These are phyloP conservation scores for Willaertia magna DNA, from an alignment of 208 protist genomes.

Conservation along the genomic window DNA sequence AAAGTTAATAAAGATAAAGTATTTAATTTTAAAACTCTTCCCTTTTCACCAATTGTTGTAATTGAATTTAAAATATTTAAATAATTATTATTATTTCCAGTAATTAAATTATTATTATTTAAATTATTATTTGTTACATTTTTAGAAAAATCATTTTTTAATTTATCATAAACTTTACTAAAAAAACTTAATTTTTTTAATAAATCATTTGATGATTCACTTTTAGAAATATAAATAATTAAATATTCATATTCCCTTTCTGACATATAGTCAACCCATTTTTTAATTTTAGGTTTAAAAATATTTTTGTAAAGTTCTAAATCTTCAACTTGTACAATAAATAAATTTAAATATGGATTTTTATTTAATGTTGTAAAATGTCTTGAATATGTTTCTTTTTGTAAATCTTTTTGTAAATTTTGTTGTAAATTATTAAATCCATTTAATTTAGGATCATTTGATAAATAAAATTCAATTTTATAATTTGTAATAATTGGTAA, in stretches of 20 bases:
- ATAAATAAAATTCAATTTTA: background rate
- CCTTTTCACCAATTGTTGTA: background rate
- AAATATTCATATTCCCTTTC: slow-evolving; percentile 4
- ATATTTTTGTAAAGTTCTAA: background rate
- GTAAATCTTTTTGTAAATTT: no score
- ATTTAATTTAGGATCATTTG: background rate
- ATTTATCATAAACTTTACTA: background rate
- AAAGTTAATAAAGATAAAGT: background rate
- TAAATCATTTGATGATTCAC: background rate
- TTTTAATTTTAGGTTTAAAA: background rate
- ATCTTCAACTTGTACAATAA: background rate
- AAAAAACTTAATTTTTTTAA: background rate
- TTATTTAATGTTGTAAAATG: background rate
- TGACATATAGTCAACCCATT: background rate
- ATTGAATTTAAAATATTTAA: no score
- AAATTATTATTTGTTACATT: background rate
- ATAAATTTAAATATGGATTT: background rate
- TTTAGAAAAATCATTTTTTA: background rate
- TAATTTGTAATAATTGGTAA: background rate
- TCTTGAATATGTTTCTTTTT: background rate
- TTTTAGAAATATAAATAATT: background rate
- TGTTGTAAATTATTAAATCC: no score
- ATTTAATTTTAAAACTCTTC: background rate
- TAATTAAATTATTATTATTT: background rate
- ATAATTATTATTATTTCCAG: background rate